phyloP scores from a whole-genome alignment of 345 rosid genomes.

The Brassica rapa region DNA sequence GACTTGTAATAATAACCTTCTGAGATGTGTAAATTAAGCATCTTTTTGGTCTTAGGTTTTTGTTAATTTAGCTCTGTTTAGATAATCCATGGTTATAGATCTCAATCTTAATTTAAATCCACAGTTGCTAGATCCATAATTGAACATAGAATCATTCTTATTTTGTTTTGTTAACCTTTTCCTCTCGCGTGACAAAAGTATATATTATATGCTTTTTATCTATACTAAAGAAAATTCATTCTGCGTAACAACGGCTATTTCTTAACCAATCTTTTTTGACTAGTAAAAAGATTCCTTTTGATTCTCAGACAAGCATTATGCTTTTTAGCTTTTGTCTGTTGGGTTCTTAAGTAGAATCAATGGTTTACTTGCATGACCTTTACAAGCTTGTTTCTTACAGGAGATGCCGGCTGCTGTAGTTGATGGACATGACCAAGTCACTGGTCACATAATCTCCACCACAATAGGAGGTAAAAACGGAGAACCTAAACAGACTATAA shows the following conservation, averaged over 20 bases:
- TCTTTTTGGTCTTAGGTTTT: background rate
- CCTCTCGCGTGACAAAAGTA: slow-evolving; percentile 26
- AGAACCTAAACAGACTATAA: slow-evolving; percentile 86
- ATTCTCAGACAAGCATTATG: slow-evolving; percentile 21
- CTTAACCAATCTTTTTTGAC: slow-evolving; percentile 12
- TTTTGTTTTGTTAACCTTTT: background rate
- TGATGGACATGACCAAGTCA: slow-evolving; percentile 71
- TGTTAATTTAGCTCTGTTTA: slow-evolving; percentile 13
- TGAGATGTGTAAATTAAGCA: slow-evolving; percentile 8
- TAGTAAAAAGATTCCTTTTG: slow-evolving; percentile 13
- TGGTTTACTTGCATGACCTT: slow-evolving; percentile 11
- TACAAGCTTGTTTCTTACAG: slow-evolving; percentile 44
- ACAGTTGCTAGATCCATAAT: slow-evolving; percentile 27
- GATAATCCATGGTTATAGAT: background rate
- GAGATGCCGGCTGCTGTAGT: slow-evolving; percentile 73
- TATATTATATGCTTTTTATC: background rate
- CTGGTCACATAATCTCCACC: slow-evolving; percentile 87
- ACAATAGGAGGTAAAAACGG: slow-evolving; percentile 92
- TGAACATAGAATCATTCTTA: slow-evolving; percentile 5
- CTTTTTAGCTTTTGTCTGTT: background rate
- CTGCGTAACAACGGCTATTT: slow-evolving; percentile 37
- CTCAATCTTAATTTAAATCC: slow-evolving; percentile 12
- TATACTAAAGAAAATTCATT: slow-evolving; percentile 4
- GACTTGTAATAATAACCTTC: background rate
- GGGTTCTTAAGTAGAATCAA: background rate